phyloP scores from a whole-genome alignment of 331 rosid genomes.

The Quercus tomentella region DNA sequence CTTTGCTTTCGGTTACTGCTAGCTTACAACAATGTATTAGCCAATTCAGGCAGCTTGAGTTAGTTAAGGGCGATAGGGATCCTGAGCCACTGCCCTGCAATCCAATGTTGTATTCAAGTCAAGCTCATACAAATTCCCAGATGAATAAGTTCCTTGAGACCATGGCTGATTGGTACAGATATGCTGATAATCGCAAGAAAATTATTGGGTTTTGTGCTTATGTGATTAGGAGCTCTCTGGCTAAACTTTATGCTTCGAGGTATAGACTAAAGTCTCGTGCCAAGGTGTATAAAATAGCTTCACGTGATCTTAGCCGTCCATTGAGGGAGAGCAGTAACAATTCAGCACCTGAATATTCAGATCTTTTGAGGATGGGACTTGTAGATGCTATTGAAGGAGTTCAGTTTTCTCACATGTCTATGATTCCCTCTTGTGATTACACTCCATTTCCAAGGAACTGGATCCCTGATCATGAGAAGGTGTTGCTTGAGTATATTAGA shows the following conservation, averaged over 20 bases:
- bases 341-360: constrained; percentile 84
- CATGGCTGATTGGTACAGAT: constrained; percentile 93
- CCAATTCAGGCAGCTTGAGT: constrained; percentile 64
- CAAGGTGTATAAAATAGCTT: constrained; percentile 76
- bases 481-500: constrained; percentile 59
- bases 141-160: constrained; percentile 90
- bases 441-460: constrained; percentile 84
- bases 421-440: constrained; percentile 90
- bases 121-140: constrained; percentile 87
- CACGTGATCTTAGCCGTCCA: constrained; percentile 71
- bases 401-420: constrained; percentile 80
- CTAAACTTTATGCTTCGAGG: constrained; percentile 88
- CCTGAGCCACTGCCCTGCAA: constrained; percentile 89
- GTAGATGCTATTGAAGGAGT: constrained; percentile 94
- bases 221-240: constrained; percentile 76
- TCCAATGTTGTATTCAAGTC: constrained; percentile 87
- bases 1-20: constrained; percentile 90
- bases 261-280: constrained; percentile 82
- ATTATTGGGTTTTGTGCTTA: constrained; percentile 88
- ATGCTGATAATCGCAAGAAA: constrained; percentile 87
- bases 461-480: constrained; percentile 73
- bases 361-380: constrained; percentile 87
- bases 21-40: constrained; percentile 77
- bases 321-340: constrained; percentile 73
- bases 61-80: constrained; percentile 82